Conservation (phyloP, 768 basidiomycete genomes). For the Amanita jacksonii region DNA sequence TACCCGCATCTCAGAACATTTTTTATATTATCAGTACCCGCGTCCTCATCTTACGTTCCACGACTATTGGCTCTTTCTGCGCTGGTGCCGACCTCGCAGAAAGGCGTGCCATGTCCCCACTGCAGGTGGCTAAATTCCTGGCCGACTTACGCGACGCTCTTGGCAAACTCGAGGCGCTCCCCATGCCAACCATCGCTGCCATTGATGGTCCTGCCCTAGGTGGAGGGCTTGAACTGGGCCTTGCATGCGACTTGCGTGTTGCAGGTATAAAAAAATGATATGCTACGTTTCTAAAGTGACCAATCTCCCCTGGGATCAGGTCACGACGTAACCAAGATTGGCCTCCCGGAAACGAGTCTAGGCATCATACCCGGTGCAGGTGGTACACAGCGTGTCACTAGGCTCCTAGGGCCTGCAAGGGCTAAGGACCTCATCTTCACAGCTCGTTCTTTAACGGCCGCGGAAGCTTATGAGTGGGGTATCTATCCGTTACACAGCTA, state of each 20-base stretch:
- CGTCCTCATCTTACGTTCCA: conserved; percentile 76
- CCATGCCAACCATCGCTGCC: conserved; percentile 85
- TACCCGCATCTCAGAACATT: conserved; percentile 5
- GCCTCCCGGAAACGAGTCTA: conserved; percentile 68
- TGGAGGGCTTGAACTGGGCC: conserved; percentile 81
- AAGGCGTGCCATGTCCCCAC: conserved; percentile 69
- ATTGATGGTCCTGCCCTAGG: conserved; percentile 92
- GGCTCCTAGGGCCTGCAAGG: conserved; percentile 67
- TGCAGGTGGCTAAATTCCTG: conserved; percentile 72
- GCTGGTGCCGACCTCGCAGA: conserved; percentile 88
- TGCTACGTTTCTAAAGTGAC: background rate
- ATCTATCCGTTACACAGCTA: conserved; percentile 10
- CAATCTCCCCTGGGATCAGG: conserved; percentile 24
- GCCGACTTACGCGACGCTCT: conserved; percentile 63
- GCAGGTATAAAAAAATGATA: conserved; percentile 43
- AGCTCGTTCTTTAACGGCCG: conserved; percentile 55
- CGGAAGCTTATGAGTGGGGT: conserved; percentile 70
- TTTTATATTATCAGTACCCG: conserved; percentile 41
- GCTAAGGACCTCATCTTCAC: conserved; percentile 87
- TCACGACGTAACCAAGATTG: conserved; percentile 69
- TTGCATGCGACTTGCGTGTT: conserved; percentile 86
- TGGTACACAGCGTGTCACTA: conserved; percentile 75
- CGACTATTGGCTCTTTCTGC: conserved; percentile 74
- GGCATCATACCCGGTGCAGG: conserved; percentile 91
- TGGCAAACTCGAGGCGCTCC: conserved; percentile 66